These are phyloP conservation scores for Carpinus viminea DNA, from an alignment of 306 rosid species.

Conservation along the genomic window DNA sequence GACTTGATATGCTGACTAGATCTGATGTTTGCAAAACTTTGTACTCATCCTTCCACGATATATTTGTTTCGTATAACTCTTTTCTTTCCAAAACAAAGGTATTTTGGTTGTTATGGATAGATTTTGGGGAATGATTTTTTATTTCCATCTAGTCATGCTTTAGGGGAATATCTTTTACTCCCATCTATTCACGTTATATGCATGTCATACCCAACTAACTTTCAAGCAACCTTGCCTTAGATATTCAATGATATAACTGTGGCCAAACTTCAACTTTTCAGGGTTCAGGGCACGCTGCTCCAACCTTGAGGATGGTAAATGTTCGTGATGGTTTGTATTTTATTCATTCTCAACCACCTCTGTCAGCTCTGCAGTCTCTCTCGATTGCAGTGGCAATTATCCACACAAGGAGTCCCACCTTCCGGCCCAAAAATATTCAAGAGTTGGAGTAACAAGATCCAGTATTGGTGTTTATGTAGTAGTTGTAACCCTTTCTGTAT, in stretches of 20 bases:
- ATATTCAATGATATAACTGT: constrained; percentile 1
- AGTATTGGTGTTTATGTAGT: constrained; percentile 37
- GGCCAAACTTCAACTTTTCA: constrained; percentile 30
- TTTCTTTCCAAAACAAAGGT: background rate
- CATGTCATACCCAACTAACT: constrained; percentile 2
- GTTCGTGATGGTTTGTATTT: constrained; percentile 73
- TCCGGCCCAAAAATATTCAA: constrained; percentile 52
- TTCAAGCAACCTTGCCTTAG: background rate
- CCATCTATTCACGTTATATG: background rate
- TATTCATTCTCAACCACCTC: constrained; percentile 60
- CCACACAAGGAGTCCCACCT: constrained; percentile 70
- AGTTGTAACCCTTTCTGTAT: constrained; percentile 43
- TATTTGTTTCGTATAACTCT: background rate
- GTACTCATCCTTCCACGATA: constrained; percentile 14
- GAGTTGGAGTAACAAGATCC: constrained; percentile 40
- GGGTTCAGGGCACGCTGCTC: constrained; percentile 45
- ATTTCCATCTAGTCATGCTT: background rate
- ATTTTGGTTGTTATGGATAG: background rate
- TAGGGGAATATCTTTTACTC: background rate
- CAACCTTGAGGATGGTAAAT: constrained; percentile 80
- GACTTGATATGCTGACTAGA: constrained; percentile 9
- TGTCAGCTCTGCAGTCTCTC: constrained; percentile 79
- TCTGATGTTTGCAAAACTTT: constrained; percentile 15
- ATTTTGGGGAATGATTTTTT: background rate
- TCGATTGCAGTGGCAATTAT: constrained; percentile 84